phyloP scores from a whole-genome alignment of 805 yeast species.

The Scheffersomyces spartinae region DNA sequence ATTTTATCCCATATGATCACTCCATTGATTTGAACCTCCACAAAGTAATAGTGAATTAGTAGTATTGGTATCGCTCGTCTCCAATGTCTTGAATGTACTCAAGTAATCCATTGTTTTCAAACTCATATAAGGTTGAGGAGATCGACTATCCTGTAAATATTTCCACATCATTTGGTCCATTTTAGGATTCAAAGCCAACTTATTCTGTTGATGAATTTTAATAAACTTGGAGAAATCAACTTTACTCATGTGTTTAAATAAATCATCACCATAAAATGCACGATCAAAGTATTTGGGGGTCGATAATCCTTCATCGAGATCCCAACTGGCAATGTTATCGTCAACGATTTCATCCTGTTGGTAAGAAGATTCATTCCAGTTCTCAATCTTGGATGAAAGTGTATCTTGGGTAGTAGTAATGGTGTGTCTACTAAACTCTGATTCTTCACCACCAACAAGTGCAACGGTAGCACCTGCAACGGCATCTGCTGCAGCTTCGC shows the following conservation, averaged over 20 bases:
- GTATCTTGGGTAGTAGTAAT: too few species aligned
- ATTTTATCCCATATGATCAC: too few species aligned
- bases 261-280: slow-evolving; percentile 20
- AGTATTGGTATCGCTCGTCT: slow-evolving; percentile 6
- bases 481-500: slow-evolving; percentile 9
- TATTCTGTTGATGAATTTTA: slow-evolving; percentile 8
- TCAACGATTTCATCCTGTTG: slow-evolving; percentile 11
- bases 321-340: slow-evolving; percentile 27
- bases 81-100: too few species aligned
- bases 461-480: too few species aligned
- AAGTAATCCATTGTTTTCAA: slow-evolving; percentile 5
- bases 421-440: too few species aligned
- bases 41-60: slow-evolving; percentile 11
- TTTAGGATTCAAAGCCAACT: slow-evolving; percentile 1
- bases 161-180: slow-evolving; percentile 7
- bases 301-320: slow-evolving; percentile 22
- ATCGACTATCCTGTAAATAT: slow-evolving; percentile 3
- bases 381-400: too few species aligned
- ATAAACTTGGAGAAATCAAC: slow-evolving; percentile 15
- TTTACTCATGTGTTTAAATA: slow-evolving; percentile 12
- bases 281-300: slow-evolving; percentile 7
- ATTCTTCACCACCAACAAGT: too few species aligned
- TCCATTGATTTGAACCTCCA: too few species aligned
- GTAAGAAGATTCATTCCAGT: too few species aligned
- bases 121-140: slow-evolving; percentile 7